Percentiles rank a stretch among this genome's conserved stretches.
Evolutionary conservation across 1,139 yeast genomes (phyloP).

Genomic region (Debaryomyces subglobosus): DNA sequence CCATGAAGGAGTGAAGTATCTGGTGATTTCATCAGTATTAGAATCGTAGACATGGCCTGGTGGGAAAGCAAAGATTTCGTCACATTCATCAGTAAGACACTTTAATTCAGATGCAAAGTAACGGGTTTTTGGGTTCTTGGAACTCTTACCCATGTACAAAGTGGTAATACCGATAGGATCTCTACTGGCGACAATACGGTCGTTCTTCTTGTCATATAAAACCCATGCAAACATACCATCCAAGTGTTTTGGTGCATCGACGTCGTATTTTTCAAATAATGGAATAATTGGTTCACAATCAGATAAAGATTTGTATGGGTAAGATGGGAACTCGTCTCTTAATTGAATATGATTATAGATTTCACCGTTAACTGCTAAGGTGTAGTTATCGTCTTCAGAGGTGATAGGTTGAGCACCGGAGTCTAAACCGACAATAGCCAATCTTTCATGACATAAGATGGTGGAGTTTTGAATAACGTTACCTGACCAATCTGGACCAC

Average conservation of each 20-base stretch:
- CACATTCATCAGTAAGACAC: constrained; percentile 93
- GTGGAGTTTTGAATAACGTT: constrained; percentile 78
- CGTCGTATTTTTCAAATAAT: constrained; percentile 78
- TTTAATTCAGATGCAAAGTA: constrained; percentile 94
- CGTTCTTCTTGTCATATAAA: constrained; percentile 78
- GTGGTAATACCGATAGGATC: constrained; percentile 98
- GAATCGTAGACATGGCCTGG: constrained; percentile 98
- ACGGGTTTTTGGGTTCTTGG: constrained; percentile 70
- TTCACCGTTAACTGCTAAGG: constrained; percentile 94
- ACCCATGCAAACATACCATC: constrained; percentile 99
- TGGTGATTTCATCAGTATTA: constrained; percentile 76
- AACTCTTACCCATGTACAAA: constrained; percentile 87
- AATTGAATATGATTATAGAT: constrained; percentile 93
- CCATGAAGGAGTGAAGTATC: constrained; percentile 94
- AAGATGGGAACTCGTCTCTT: constrained; percentile 72
- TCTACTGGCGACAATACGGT: constrained; percentile 93
- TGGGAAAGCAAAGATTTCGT: constrained; percentile 89
- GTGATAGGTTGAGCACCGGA: constrained; percentile 98
- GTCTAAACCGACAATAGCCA: constrained; percentile 93
- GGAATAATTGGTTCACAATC: constrained; percentile 99
- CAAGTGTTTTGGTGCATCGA: constrained; percentile 87
- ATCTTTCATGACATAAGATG: constrained; percentile 88
- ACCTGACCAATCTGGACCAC: constrained; percentile 99
- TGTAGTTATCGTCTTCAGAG: constrained; percentile 71
- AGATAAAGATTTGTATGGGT: constrained; percentile 80